Evolutionary conservation across 2,329 filamentous ascomycete genomes (phyloP).

Genomic region (Phoma sp.): DNA sequence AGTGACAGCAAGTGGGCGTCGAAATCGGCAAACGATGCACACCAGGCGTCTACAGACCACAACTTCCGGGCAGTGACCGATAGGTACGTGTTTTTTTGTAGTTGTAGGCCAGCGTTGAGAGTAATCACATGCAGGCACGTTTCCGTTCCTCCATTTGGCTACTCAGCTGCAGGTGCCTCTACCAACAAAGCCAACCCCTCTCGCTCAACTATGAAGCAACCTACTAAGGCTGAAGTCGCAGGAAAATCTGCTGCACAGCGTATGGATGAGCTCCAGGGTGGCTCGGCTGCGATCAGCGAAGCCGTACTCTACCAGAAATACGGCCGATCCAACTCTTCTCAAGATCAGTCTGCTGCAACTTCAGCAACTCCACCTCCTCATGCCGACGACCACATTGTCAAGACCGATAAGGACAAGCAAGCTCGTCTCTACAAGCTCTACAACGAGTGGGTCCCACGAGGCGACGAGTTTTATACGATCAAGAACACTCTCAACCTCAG

Average conservation of each 20-base stretch:
- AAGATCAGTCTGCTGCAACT: neutral
- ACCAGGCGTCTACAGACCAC: neutral
- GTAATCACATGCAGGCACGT: neutral
- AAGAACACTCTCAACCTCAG: neutral
- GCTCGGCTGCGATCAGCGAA: neutral
- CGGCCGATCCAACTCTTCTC: neutral
- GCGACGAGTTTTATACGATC: neutral
- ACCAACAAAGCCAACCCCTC: neutral
- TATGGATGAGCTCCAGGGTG: conserved; percentile 1
- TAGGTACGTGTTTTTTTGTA: neutral
- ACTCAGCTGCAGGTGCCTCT: neutral
- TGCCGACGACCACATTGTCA: no score
- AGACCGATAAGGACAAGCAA: neutral
- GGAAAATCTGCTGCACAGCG: neutral
- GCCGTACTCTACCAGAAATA: neutral
- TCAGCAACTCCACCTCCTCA: neutral
- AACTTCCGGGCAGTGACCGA: no score
- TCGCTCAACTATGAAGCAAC: neutral
- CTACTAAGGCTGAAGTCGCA: neutral
- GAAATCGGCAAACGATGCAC: neutral
- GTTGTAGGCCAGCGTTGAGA: neutral
- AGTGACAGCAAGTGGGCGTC: neutral
- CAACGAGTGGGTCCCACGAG: neutral
- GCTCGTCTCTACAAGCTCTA: neutral
- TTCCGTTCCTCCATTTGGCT: neutral